Conservation (phyloP, 768 basidiomycete species). For the Trametes villosa region DNA sequence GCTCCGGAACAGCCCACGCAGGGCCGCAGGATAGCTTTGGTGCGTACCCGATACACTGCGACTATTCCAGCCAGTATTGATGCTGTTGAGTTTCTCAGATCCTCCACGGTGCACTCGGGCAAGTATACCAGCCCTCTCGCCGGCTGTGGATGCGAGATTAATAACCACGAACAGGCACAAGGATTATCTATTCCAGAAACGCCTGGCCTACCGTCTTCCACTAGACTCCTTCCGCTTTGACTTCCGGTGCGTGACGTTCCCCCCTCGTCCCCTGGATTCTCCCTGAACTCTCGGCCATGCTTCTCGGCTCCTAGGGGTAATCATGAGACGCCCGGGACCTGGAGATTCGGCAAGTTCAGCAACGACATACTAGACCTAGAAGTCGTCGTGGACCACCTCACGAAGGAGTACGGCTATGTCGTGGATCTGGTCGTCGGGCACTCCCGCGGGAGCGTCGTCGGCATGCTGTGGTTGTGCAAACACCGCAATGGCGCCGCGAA, state of each 20-base stretch:
- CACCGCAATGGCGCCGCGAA: conserved; percentile 49
- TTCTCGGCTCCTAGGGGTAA: conserved; percentile 55
- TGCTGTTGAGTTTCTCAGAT: too few species aligned
- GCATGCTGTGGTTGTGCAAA: conserved; percentile 68
- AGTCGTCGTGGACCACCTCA: conserved; percentile 66
- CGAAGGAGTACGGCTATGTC: conserved; percentile 61
- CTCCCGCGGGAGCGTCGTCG: conserved; percentile 74
- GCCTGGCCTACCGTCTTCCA: conserved; percentile 64
- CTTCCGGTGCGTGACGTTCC: conserved; percentile 61
- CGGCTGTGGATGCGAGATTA: too few species aligned
- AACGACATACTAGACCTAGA: conserved; percentile 70
- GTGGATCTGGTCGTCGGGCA: conserved; percentile 77
- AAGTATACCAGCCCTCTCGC: conserved; percentile 28
- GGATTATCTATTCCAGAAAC: conserved; percentile 82
- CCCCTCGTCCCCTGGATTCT: neutral
- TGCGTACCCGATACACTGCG: conserved; percentile 38
- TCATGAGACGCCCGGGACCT: conserved; percentile 73
- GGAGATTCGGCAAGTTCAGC: conserved; percentile 51
- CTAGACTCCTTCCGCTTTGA: conserved; percentile 87
- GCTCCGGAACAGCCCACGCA: conserved; percentile 52
- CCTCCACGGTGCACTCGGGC: conserved; percentile 82
- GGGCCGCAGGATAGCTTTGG: conserved; percentile 68
- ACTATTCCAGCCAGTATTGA: conserved; percentile 23
- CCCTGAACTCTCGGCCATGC: neutral
- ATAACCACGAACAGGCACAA: conserved; percentile 79